phyloP scores from a whole-genome alignment of 768 basidiomycete genomes.

The Hemileccinum rubropunctum region DNA sequence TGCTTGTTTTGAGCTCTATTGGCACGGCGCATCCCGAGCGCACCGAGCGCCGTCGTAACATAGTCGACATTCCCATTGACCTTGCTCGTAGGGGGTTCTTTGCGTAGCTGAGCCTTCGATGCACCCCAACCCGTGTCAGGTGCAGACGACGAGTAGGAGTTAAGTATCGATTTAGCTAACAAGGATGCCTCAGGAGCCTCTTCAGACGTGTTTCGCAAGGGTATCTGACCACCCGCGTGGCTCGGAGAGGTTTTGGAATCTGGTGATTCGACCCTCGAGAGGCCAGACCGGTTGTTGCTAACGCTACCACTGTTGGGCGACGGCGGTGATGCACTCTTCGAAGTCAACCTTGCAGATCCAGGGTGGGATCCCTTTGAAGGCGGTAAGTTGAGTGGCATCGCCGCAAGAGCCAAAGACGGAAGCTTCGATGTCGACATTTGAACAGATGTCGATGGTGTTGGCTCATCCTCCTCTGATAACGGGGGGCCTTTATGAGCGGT shows the following conservation, averaged over 20 bases:
- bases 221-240: neutral
- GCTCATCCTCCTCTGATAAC: slow-evolving; percentile 18
- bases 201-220: slow-evolving; percentile 5
- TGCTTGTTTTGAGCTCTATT: slow-evolving; percentile 19
- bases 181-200: slow-evolving; percentile 5
- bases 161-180: slow-evolving; percentile 18
- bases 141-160: slow-evolving; percentile 1
- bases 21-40: slow-evolving; percentile 31
- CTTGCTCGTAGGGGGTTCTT: slow-evolving; percentile 9
- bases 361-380: slow-evolving; percentile 8
- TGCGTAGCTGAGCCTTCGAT: slow-evolving; percentile 15
- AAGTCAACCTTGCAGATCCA: slow-evolving; percentile 1
- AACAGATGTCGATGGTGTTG: slow-evolving; percentile 6
- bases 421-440: slow-evolving; percentile 5
- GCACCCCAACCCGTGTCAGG: slow-evolving; percentile 14
- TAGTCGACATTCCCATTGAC: slow-evolving; percentile 18
- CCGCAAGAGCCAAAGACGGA: slow-evolving; percentile 11
- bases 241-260: slow-evolving; percentile 12
- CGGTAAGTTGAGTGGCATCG: slow-evolving; percentile 17
- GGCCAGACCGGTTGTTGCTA: slow-evolving; percentile 8
- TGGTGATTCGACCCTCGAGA: slow-evolving; percentile 17
- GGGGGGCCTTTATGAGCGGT: neutral
- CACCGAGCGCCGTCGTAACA: slow-evolving; percentile 22
- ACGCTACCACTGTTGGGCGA: neutral
- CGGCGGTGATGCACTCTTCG: slow-evolving; percentile 12